Conservation (phyloP, 2,329 filamentous ascomycete genomes). For the Thermothelomyces thermophilus region DNA sequence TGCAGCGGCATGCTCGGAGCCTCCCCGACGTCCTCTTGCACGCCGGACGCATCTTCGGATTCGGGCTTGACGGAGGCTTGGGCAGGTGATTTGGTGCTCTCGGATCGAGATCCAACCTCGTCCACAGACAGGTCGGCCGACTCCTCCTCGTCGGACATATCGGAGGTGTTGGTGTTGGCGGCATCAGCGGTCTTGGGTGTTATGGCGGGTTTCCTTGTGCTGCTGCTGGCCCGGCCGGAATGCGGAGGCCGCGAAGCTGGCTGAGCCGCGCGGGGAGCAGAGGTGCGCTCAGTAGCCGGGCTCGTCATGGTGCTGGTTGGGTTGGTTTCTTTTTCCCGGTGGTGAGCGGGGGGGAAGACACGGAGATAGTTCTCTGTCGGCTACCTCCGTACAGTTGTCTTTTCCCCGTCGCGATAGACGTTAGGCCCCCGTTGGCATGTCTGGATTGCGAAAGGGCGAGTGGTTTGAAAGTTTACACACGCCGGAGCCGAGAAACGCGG, state of each 20-base stretch:
- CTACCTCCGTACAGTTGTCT: background rate
- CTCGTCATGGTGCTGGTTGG: slow-evolving; percentile 19
- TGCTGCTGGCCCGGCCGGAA: slow-evolving; percentile 16
- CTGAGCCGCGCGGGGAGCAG: slow-evolving; percentile 16
- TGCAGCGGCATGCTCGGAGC: slow-evolving; percentile 54
- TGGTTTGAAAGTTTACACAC: background rate
- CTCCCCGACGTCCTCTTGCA: slow-evolving; percentile 16
- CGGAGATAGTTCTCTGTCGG: background rate
- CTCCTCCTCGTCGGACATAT: slow-evolving; percentile 42
- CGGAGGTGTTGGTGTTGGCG: slow-evolving; percentile 33
- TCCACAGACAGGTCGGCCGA: slow-evolving; percentile 26
- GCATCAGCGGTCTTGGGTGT: slow-evolving; percentile 18
- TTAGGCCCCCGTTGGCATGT: slow-evolving; percentile 5
- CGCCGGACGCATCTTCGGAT: slow-evolving; percentile 30
- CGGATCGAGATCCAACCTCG: slow-evolving; percentile 33
- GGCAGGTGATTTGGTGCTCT: slow-evolving; percentile 35
- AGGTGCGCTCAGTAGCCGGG: slow-evolving; percentile 7
- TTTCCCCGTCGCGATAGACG: slow-evolving; percentile 2
- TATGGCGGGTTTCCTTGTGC: slow-evolving; percentile 16
- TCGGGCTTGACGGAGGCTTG: slow-evolving; percentile 31
- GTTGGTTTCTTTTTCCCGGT: background rate
- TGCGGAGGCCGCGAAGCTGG: slow-evolving; percentile 20
- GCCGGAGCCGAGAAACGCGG: background rate
- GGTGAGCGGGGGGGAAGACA: background rate
- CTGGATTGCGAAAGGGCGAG: background rate